A percentile compares a stretch with the other conserved stretches of the same genome.
These are phyloP conservation scores for Rhodomyrtus tomentosa DNA, from an alignment of 345 rosid genomes.

Conservation along the genomic window DNA sequence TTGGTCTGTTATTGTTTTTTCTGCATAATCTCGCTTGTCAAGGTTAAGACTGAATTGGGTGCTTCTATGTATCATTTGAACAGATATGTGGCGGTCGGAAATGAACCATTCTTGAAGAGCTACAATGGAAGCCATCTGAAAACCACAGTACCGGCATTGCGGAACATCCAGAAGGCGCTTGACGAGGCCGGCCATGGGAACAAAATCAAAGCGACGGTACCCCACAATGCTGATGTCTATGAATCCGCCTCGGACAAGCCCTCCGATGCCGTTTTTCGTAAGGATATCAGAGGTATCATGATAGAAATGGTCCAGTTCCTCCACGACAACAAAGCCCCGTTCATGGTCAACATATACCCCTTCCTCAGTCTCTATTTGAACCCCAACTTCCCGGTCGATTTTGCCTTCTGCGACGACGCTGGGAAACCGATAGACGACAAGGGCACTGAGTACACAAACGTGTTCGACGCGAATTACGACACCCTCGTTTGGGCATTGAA, in stretches of 20 bases:
- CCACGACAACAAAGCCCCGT: constrained; percentile 34
- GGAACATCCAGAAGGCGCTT: constrained; percentile 61
- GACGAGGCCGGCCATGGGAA: constrained; percentile 41
- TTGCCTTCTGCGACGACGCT: constrained; percentile 40
- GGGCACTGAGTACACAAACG: constrained; percentile 31
- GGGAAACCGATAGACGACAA: constrained; percentile 22
- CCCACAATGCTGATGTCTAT: constrained; percentile 78
- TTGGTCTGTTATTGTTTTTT: neutral
- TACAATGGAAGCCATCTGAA: constrained; percentile 47
- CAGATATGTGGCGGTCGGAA: constrained; percentile 86
- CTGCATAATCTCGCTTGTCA: neutral
- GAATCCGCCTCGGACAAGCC: constrained; percentile 39
- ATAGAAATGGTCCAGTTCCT: constrained; percentile 28
- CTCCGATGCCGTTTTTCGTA: constrained; percentile 54
- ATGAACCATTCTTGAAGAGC: constrained; percentile 65
- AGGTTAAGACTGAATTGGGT: too few species aligned
- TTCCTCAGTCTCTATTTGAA: constrained; percentile 63
- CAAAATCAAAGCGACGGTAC: constrained; percentile 49
- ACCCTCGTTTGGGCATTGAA: constrained; percentile 64
- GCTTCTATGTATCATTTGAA: neutral
- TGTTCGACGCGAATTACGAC: constrained; percentile 78
- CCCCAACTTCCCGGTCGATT: constrained; percentile 47
- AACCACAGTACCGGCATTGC: constrained; percentile 45
- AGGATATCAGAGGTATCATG: constrained; percentile 33
- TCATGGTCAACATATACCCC: constrained; percentile 82